These are phyloP conservation scores for Fusarium poae DNA, from an alignment of 2,329 filamentous ascomycete species.

Conservation along the genomic window DNA sequence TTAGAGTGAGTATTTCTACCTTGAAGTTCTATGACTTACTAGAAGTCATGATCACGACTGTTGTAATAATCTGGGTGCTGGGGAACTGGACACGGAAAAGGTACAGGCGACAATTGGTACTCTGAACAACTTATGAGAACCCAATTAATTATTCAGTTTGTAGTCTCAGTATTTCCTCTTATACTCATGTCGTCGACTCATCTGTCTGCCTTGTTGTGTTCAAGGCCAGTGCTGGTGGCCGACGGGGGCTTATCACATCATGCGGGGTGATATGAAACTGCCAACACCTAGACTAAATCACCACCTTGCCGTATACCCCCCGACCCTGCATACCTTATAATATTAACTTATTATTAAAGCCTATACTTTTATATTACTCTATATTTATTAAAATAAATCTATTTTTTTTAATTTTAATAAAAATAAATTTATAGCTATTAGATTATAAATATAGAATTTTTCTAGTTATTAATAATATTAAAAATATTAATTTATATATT, in stretches of 20 bases:
- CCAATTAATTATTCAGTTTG: not conserved
- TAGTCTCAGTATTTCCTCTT: not conserved
- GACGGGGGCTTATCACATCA: constrained; percentile 43
- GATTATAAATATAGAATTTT: too few relatives aligned
- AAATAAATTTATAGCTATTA: too few relatives aligned
- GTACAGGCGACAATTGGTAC: too few relatives aligned
- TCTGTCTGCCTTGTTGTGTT: constrained; percentile 14
- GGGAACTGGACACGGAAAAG: not conserved
- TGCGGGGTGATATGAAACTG: constrained; percentile 28
- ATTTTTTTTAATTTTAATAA: too few relatives aligned
- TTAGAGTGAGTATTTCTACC: not conserved
- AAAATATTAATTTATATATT: too few relatives aligned
- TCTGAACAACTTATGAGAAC: not conserved
- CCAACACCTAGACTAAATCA: not conserved
- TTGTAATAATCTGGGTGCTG: too few relatives aligned
- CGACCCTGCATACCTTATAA: too few relatives aligned
- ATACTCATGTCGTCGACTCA: not conserved
- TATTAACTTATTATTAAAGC: too few relatives aligned
- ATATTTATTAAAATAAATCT: too few relatives aligned
- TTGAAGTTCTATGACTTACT: not conserved
- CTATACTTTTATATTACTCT: too few relatives aligned
- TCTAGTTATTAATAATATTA: too few relatives aligned
- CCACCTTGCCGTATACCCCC: too few relatives aligned
- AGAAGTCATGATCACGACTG: constrained; percentile 6
- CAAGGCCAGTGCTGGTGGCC: constrained; percentile 34